Base-by-base conservation (phyloP, 2,329 filamentous ascomycete species). In the Paramyrothecium roridum region DNA sequence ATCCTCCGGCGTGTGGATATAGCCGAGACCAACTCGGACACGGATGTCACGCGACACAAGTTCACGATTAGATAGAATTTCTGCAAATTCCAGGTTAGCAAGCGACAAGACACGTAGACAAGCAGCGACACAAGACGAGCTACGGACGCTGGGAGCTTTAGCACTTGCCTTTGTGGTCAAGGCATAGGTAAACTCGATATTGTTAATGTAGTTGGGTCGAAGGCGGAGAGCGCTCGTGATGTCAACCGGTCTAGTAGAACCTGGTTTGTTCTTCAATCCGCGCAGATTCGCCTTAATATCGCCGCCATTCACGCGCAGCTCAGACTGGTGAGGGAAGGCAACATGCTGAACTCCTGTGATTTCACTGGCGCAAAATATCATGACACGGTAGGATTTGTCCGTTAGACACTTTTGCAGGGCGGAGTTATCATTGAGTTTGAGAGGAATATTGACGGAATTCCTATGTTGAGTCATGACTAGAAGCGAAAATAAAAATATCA, bases 221-320 rank as follows among this genome's bases (percentile, higher is more conserved):
- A 90, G 83, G 19, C 88, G 85, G 48, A 98, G 77, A 57, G 85
- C 81, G 60, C 83, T 78, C 8, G 95, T 99, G 58, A 99, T 89
- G 73, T 99, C 95, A 49, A 91, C 92, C 8, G 95, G 95, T 65
- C 91, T 87, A 45, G 95, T 99, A 48, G 95, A 96, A 21, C 95
- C 95, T 8, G 93, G 91, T 71, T 95, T 96, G 71, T 96, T 97
- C 74, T 99, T 99, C 58, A 99, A 74, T 4, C 95, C 95, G 62
- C 95, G 89, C 62, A 96, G 81, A 69, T 98, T 99, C n/a, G 89
- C 88, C 71, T 93, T 95, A 62, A 97, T 82, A 55, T 97, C 91
- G 34, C 89, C 89, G 11, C 86, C 82, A 64, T 99, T 99, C 54
- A 96, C 85, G 68, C 92, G 93, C 55, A 99, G 81, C 69, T 99